Conservation (phyloP, 495 filamentous ascomycete genomes). For the Penicillium ucsense region DNA sequence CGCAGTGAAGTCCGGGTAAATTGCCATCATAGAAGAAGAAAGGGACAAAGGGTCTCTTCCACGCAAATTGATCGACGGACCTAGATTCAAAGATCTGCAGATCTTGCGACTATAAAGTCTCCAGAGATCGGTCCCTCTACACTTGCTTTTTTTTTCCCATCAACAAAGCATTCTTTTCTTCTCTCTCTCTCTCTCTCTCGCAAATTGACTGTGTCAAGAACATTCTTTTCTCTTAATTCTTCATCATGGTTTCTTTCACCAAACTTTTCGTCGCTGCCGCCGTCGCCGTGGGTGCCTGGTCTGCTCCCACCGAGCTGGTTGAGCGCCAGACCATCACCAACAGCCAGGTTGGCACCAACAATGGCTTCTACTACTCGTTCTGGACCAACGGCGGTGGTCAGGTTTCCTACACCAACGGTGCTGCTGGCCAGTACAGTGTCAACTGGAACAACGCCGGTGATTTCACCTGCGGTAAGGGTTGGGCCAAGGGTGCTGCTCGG, state of each 20-base stretch:
- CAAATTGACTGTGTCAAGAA: not conserved
- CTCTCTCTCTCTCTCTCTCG: not conserved
- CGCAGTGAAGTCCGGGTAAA: too few species aligned
- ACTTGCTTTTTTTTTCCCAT: too few species aligned
- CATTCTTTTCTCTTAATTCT: not conserved
- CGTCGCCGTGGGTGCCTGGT: constrained; percentile 24
- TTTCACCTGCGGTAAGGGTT: constrained; percentile 56
- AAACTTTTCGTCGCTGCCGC: constrained; percentile 30
- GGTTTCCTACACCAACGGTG: constrained; percentile 49
- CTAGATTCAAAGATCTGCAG: too few species aligned
- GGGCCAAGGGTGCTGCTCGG: constrained; percentile 42
- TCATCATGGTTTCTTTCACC: constrained; percentile 39
- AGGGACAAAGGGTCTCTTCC: too few species aligned
- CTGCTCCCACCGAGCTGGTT: constrained; percentile 29
- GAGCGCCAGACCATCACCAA: constrained; percentile 26
- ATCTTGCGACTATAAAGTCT: too few species aligned
- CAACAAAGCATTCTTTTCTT: not conserved
- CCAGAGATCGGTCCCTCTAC: too few species aligned
- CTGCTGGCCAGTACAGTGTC: constrained; percentile 45
- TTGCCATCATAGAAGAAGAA: too few species aligned
- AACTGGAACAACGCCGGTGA: constrained; percentile 46
- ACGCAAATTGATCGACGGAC: too few species aligned
- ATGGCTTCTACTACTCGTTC: constrained; percentile 54
- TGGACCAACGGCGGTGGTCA: constrained; percentile 47
- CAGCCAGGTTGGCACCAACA: constrained; percentile 41